Percentiles rank a stretch among this genome's conserved stretches.
Conservation (phyloP, 257 asterid genomes). For the Gentiana macrophylla region DNA sequence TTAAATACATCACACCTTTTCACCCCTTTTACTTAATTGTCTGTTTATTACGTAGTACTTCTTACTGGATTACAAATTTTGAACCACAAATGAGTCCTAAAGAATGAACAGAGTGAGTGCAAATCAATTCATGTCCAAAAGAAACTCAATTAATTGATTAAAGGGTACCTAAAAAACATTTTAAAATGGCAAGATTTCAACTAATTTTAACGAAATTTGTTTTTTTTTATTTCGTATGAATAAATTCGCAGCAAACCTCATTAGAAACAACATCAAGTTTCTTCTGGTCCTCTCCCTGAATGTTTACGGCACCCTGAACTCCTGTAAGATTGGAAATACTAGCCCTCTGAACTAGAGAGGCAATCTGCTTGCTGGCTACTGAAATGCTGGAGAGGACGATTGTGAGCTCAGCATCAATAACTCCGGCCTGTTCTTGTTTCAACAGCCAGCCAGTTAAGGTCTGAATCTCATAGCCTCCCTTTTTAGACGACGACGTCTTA, state of each 20-base stretch:
- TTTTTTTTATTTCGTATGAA: background rate
- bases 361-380: slow-evolving; percentile 91
- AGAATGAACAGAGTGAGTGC: no score
- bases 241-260: slow-evolving; percentile 24
- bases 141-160: no score
- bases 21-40: no score
- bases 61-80: no score
- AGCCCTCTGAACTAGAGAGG: slow-evolving; percentile 77
- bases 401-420: slow-evolving; percentile 81
- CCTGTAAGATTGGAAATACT: slow-evolving; percentile 82
- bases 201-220: no score
- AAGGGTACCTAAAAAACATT: no score
- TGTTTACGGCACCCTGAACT: slow-evolving; percentile 79
- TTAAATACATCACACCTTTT: no score
- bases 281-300: slow-evolving; percentile 98
- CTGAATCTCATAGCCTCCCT: slow-evolving; percentile 48
- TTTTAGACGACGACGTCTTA: slow-evolving; percentile 27
- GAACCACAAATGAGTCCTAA: no score
- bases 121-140: no score
- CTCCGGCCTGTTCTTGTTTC: slow-evolving; percentile 73
- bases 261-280: slow-evolving; percentile 85
- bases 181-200: no score
- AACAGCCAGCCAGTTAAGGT: slow-evolving; percentile 75
- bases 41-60: no score
- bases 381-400: slow-evolving; percentile 85